Percentiles rank a stretch among this genome's conserved stretches.
phyloP scores from a whole-genome alignment of 75 land plant species.

The Picea glauca region DNA sequence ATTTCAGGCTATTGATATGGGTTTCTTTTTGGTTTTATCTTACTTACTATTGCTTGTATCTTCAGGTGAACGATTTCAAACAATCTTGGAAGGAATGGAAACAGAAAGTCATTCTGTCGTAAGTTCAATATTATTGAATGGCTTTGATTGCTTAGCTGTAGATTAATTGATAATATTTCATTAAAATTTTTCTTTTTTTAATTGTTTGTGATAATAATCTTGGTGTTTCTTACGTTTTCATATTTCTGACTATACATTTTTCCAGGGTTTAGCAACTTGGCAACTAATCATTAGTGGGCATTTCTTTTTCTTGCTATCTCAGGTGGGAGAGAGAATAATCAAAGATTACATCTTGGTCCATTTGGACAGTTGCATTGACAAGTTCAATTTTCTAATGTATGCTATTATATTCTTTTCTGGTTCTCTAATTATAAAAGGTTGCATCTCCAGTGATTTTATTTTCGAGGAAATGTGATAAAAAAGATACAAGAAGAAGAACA shows the following conservation, averaged over 20 bases:
- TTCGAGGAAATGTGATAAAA: too few species aligned
- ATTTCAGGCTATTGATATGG: background rate
- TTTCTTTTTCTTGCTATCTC: slow-evolving; percentile 8
- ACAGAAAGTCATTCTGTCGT: slow-evolving; percentile 40
- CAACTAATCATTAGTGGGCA: too few species aligned
- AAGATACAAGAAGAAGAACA: too few species aligned
- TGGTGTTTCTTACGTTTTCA: too few species aligned
- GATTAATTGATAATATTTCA: too few species aligned
- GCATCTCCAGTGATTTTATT: too few species aligned
- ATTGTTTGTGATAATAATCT: too few species aligned
- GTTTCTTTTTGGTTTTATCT: background rate
- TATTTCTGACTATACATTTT: too few species aligned
- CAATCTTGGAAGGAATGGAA: slow-evolving; percentile 57
- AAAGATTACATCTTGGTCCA: slow-evolving; percentile 79
- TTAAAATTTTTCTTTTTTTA: too few species aligned
- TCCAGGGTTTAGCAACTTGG: too few species aligned
- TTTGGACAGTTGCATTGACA: slow-evolving; percentile 64
- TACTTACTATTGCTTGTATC: background rate
- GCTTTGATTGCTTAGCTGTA: too few species aligned
- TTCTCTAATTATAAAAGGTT: too few species aligned
- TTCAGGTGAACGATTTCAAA: slow-evolving; percentile 64
- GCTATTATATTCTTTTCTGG: slow-evolving; percentile 15
- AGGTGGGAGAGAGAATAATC: slow-evolving; percentile 84
- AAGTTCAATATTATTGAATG: slow-evolving; percentile 18
- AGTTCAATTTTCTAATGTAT: slow-evolving; percentile 91